Conservation (phyloP, 371 early-diverging fungal genomes). For the Rhizomucor miehei region DNA sequence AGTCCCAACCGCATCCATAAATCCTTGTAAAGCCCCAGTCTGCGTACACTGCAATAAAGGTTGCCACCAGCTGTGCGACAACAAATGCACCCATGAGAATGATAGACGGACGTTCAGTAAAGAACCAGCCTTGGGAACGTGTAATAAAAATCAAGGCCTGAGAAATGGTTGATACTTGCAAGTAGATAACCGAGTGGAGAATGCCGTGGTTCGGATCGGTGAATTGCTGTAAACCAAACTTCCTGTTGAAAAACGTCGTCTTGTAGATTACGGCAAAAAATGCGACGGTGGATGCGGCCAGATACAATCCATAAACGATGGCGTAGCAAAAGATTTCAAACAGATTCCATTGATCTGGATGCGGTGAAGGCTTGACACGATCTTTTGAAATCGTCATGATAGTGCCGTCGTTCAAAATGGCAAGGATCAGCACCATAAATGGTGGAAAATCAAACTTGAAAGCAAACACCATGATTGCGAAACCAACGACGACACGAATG, state of each 20-base stretch:
- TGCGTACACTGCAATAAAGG: conserved; percentile 54
- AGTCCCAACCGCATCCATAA: conserved; percentile 49
- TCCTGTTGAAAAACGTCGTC: conserved; percentile 44
- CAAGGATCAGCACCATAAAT: conserved; percentile 61
- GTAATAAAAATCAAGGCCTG: conserved; percentile 55
- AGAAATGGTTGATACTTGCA: conserved; percentile 54
- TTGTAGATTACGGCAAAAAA: conserved; percentile 45
- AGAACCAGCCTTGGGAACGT: conserved; percentile 52
- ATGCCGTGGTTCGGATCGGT: conserved; percentile 28
- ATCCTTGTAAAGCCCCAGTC: conserved; percentile 57
- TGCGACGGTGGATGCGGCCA: conserved; percentile 50
- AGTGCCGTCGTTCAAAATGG: conserved; percentile 60
- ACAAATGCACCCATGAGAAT: conserved; percentile 46
- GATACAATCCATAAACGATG: conserved; percentile 51
- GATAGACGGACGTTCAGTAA: conserved; percentile 46
- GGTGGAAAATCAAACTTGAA: conserved; percentile 60
- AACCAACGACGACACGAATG: conserved; percentile 61
- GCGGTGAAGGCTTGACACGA: conserved; percentile 53
- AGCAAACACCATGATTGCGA: conserved; percentile 52
- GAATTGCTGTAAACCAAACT: conserved; percentile 37
- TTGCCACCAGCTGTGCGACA: conserved; percentile 51
- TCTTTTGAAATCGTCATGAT: conserved; percentile 62
- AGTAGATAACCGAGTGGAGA: conserved; percentile 49
- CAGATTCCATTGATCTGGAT: conserved; percentile 57
- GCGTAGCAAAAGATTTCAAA: conserved; percentile 56